phyloP scores from a whole-genome alignment of 2,329 filamentous ascomycete species.

The Aspergillus alliaceus region DNA sequence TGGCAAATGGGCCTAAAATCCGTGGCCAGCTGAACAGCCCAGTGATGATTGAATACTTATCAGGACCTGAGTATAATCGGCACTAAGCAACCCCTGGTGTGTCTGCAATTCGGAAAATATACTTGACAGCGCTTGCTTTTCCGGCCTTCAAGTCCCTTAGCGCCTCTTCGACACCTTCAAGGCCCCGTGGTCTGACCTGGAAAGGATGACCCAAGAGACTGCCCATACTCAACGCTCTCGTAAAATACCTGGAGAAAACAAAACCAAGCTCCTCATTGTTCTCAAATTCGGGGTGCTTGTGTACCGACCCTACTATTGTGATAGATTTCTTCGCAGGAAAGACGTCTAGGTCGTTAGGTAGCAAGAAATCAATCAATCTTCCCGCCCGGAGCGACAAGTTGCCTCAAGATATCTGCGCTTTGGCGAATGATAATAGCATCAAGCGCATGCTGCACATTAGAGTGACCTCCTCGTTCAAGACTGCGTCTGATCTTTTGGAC shows the following conservation, averaged over 20 bases:
- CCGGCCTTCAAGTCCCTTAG: conserved; percentile 58
- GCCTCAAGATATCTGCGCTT: conserved; percentile 5
- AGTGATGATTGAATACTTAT: too few relatives aligned
- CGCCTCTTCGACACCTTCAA: conserved; percentile 54
- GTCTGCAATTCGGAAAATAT: conserved; percentile 52
- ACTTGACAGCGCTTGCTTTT: conserved; percentile 64
- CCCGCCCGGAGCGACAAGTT: conserved; percentile 11
- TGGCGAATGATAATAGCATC: conserved; percentile 9
- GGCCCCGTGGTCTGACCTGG: conserved; percentile 52
- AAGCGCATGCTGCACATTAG: conserved; percentile 5
- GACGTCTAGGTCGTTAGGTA: conserved; percentile 3
- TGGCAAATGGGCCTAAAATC: too few relatives aligned
- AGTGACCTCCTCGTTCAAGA: background rate
- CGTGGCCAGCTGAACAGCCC: too few relatives aligned
- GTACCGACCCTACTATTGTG: conserved; percentile 8
- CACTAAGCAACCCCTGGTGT: too few relatives aligned
- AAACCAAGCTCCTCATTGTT: conserved; percentile 35
- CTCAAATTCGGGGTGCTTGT: conserved; percentile 1
- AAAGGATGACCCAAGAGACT: conserved; percentile 51
- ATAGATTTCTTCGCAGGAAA: conserved; percentile 7
- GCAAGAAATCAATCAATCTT: too few relatives aligned
- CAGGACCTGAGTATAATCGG: too few relatives aligned
- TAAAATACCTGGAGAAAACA: conserved; percentile 47
- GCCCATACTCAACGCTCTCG: conserved; percentile 46
- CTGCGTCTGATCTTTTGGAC: conserved; percentile 41